These are phyloP conservation scores for Paraurostyla sp. DNA, from an alignment of 73 alveolate genomes.

Conservation along the genomic window DNA sequence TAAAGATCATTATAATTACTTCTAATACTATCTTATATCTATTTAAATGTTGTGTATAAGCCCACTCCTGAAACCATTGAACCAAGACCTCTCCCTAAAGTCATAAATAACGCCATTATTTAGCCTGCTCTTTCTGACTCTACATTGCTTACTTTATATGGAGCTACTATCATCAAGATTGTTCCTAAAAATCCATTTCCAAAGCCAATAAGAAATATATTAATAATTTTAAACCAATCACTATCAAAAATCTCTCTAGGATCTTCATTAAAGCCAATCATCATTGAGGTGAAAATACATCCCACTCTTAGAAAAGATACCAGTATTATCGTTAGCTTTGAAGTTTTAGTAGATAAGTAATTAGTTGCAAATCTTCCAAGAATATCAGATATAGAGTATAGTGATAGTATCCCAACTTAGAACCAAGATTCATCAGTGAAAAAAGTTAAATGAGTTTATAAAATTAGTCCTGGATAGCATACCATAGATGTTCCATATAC, in stretches of 20 bases:
- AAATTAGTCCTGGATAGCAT: slow-evolving; percentile 64
- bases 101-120: slow-evolving; percentile 56
- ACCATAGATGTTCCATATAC: slow-evolving; percentile 32
- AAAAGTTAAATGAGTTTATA: slow-evolving; percentile 44
- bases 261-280: slow-evolving; percentile 29
- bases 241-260: slow-evolving; percentile 37
- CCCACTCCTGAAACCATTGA: slow-evolving; percentile 54
- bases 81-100: slow-evolving; percentile 55
- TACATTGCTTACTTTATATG: slow-evolving; percentile 29
- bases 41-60: not conserved
- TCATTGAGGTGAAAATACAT: slow-evolving; percentile 24
- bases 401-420: slow-evolving; percentile 21
- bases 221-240: slow-evolving; percentile 66
- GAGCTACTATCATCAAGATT: slow-evolving; percentile 58
- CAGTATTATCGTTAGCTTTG: not conserved
- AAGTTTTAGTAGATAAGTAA: not conserved
- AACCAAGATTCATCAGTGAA: slow-evolving; percentile 59
- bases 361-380: slow-evolving; percentile 52
- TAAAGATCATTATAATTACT: not conserved
- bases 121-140: slow-evolving; percentile 66
- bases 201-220: slow-evolving; percentile 39
- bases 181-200: slow-evolving; percentile 64
- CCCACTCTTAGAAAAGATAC: slow-evolving; percentile 32
- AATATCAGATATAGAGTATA: slow-evolving; percentile 43
- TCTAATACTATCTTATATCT: slow-evolving; percentile 24